These are phyloP conservation scores for Pythium diclinum DNA, from an alignment of 352 stramenopile genomes.

Conservation along the genomic window DNA sequence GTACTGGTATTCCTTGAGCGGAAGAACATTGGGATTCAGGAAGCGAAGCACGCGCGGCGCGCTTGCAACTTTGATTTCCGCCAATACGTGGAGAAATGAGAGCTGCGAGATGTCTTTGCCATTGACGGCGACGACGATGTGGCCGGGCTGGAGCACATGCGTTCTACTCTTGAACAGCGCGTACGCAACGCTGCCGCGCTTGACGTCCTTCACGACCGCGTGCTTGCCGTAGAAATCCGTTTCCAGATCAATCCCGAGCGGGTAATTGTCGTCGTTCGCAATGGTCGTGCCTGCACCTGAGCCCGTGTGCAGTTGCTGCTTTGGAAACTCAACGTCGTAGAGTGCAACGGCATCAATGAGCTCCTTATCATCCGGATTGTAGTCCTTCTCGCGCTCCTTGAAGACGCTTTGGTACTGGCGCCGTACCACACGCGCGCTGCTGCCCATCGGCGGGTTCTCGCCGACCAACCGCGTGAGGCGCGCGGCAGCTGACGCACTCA, in stretches of 20 bases:
- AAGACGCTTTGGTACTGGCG: conserved; percentile 43
- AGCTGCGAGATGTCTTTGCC: conserved; percentile 34
- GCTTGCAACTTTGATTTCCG: conserved; percentile 25
- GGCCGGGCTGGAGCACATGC: conserved; percentile 30
- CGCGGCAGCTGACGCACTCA: conserved; percentile 17
- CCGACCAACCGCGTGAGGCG: conserved; percentile 33
- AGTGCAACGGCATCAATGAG: conserved; percentile 38
- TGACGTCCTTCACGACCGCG: conserved; percentile 41
- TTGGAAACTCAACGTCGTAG: conserved; percentile 59
- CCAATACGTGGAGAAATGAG: conserved; percentile 36
- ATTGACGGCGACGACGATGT: conserved; percentile 53
- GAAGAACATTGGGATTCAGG: conserved; percentile 38
- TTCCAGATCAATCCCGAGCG: conserved; percentile 52
- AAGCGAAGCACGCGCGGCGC: conserved; percentile 45
- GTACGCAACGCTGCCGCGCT: conserved; percentile 31
- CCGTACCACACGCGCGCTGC: conserved; percentile 35
- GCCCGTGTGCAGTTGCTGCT: conserved; percentile 6
- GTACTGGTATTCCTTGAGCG: conserved; percentile 32
- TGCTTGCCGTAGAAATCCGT: conserved; percentile 58
- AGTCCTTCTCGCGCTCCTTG: conserved; percentile 30
- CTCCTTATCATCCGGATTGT: conserved; percentile 28
- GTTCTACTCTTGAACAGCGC: conserved; percentile 22
- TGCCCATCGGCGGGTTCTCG: conserved; percentile 37
- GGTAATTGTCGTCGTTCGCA: conserved; percentile 6
- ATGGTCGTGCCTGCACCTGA: background rate